Percentiles rank a stretch among this genome's conserved stretches.
These are phyloP conservation scores for Amanita muscaria DNA, from an alignment of 768 basidiomycete genomes.

Conservation along the genomic window DNA sequence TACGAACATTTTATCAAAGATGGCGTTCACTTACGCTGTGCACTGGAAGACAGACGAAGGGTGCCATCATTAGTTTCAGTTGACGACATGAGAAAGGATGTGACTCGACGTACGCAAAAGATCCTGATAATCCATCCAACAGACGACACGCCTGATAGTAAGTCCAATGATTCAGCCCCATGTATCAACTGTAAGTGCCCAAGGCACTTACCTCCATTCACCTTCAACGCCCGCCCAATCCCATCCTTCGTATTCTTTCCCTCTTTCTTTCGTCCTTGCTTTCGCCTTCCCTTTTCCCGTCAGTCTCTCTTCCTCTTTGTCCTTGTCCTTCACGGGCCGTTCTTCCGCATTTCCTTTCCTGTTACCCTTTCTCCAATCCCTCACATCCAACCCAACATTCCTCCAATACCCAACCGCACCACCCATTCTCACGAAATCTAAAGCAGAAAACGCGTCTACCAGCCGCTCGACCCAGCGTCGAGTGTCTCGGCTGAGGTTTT, in stretches of 20 bases:
- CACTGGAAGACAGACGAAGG: slow-evolving; percentile 20
- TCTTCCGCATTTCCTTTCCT: not conserved
- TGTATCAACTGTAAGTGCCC: too few relatives aligned
- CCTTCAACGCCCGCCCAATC: slow-evolving; percentile 53
- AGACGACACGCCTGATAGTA: slow-evolving; percentile 38
- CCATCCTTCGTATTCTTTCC: slow-evolving; percentile 47
- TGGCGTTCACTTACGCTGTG: slow-evolving; percentile 26
- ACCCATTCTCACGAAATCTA: slow-evolving; percentile 33
- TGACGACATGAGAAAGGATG: not conserved
- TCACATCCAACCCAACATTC: slow-evolving; percentile 16
- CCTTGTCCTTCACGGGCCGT: too few relatives aligned
- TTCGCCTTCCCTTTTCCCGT: not conserved
- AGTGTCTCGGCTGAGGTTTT: not conserved
- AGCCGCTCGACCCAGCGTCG: slow-evolving; percentile 5
- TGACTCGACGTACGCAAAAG: slow-evolving; percentile 33
- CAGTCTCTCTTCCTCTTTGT: not conserved
- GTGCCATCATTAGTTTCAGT: too few relatives aligned
- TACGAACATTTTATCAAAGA: not conserved
- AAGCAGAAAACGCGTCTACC: slow-evolving; percentile 12
- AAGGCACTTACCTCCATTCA: slow-evolving; percentile 39
- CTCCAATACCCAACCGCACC: slow-evolving; percentile 29
- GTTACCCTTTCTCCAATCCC: slow-evolving; percentile 11
- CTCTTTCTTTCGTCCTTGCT: slow-evolving; percentile 14
- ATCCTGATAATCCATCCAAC: slow-evolving; percentile 52
- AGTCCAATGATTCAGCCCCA: not conserved